A percentile compares a stretch with the other conserved stretches of the same genome.
These are phyloP conservation scores for Hyphopichia buzzinii DNA, from an alignment of 1,139 yeast species.

Conservation along the genomic window DNA sequence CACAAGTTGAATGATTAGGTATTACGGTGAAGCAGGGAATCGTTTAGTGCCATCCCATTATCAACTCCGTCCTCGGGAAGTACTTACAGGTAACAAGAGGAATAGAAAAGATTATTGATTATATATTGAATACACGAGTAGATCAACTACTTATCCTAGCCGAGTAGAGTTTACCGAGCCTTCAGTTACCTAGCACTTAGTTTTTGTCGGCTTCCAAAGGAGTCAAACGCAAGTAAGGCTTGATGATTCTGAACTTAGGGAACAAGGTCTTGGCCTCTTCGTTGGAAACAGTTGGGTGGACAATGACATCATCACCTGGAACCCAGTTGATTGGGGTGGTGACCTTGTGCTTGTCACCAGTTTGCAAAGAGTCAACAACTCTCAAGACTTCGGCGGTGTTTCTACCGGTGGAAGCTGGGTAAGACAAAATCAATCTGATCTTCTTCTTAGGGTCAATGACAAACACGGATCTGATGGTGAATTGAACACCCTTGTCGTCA, in stretches of 20 bases:
- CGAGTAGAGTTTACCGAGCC: no score
- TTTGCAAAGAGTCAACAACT: constrained; percentile 76
- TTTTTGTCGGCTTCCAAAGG: constrained; percentile 22
- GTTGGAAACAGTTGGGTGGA: constrained; percentile 69
- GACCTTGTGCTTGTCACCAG: constrained; percentile 66
- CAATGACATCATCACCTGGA: constrained; percentile 83
- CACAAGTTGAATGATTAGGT: no score
- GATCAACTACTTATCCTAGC: neutral
- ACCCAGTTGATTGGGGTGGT: constrained; percentile 88
- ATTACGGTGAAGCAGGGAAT: no score
- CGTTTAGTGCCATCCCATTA: no score
- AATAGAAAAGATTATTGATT: no score
- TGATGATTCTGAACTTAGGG: constrained; percentile 74
- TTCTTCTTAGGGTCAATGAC: constrained; percentile 78
- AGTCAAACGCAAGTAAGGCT: constrained; percentile 64
- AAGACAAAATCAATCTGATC: constrained; percentile 67
- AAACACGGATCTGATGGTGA: constrained; percentile 81
- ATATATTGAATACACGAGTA: no score
- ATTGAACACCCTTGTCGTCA: constrained; percentile 66
- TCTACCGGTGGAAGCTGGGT: constrained; percentile 87
- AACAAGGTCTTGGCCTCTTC: constrained; percentile 71
- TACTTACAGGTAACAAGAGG: no score
- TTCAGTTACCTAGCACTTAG: neutral
- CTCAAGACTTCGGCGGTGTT: constrained; percentile 85
- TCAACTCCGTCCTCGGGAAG: no score